Evolutionary conservation across 2,329 filamentous ascomycete genomes (phyloP).

Genomic region (Alternaria angustiovoidea): DNA sequence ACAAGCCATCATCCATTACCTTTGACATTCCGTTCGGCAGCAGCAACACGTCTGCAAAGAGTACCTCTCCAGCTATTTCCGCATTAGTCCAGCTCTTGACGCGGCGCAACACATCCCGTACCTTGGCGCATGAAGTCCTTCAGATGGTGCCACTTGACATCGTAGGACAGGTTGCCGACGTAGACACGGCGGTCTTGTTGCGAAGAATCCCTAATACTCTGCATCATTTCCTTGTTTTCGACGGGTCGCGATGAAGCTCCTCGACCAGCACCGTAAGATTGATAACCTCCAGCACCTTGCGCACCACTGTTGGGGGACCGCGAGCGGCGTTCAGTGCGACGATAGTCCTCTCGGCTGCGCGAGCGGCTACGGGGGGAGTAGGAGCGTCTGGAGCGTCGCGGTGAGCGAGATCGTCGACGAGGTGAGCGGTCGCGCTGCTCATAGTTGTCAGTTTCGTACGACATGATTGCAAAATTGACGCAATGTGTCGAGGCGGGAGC

Average conservation of each 20-base stretch:
- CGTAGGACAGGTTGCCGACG: slow-evolving; percentile 97
- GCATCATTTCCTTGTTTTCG: slow-evolving; percentile 97
- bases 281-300: slow-evolving; percentile 72
- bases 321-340: slow-evolving; percentile 63
- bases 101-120: slow-evolving; percentile 59
- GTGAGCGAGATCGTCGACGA: slow-evolving; percentile 65
- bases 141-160: slow-evolving; percentile 99
- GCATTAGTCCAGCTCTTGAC: slow-evolving; percentile 45
- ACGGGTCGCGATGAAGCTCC: slow-evolving; percentile 66
- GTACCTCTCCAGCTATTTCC: slow-evolving; percentile 89
- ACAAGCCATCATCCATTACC: slow-evolving; percentile 97
- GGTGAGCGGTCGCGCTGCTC: slow-evolving; percentile 67
- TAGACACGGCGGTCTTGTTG: slow-evolving; percentile 99
- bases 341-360: slow-evolving; percentile 72
- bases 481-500: slow-evolving; percentile 19
- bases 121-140: slow-evolving; percentile 99
- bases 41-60: slow-evolving; percentile 98
- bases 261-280: slow-evolving; percentile 64
- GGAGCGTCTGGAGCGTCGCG: slow-evolving; percentile 65
- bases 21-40: slow-evolving; percentile 99
- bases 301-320: slow-evolving; percentile 86
- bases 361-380: slow-evolving; percentile 74
- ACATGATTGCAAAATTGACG: slow-evolving; percentile 36
- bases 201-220: slow-evolving; percentile 88
- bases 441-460: slow-evolving; percentile 50